Base-by-base conservation (phyloP, 371 early-diverging fungal genomes). In the Encephalitozoon romaleae region DNA sequence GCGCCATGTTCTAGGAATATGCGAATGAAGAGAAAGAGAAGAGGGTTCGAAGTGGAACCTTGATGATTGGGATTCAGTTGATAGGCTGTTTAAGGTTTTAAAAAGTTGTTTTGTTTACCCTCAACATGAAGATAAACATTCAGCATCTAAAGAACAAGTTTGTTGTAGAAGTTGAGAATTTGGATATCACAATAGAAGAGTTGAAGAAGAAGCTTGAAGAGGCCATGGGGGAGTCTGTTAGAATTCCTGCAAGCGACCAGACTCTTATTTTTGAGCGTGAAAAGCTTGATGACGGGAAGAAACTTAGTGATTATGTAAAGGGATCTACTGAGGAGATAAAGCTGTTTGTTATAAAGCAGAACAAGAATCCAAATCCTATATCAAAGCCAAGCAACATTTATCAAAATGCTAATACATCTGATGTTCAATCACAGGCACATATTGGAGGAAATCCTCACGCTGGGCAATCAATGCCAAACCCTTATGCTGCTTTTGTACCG, bases 161-260 rank as follows among this genome's bases (percentile, higher is more conserved):
- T 66, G 49, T n/a, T 43, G 34, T 77, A 11, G 64, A 53, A 15
- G 26, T 70, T 21, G 52, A 70, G 15, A 32, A 39, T 25, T 12
- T 77, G 42, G 67, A 77, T 38, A 71, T 77, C 26, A 66, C 69
- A 11, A 52, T 67, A 38, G 67, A 67, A 41, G 72, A 77, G 2
- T 38, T 77, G 8, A 67, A 77, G 45, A 69, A 77, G 53, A 45
- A 25, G 11, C 38, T 69, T 38, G 72, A 70, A 18, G 64, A 59
- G 0, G 28, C 21, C 4, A 55, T 70, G 45, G 32, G 39, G 9
- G 70, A 54, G 5, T 21, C 42, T 45, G 69, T 45, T 12, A 63
- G 47, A 18, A 63, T 55, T 15, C 30, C 76, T 47, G 21, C 21
- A 18, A 32, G 45, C 12, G 59, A 76, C 11, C 76, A 68, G 34